Base-by-base conservation (phyloP, 176 grass and related monocot species). In the Urochloa ruziziensis region DNA sequence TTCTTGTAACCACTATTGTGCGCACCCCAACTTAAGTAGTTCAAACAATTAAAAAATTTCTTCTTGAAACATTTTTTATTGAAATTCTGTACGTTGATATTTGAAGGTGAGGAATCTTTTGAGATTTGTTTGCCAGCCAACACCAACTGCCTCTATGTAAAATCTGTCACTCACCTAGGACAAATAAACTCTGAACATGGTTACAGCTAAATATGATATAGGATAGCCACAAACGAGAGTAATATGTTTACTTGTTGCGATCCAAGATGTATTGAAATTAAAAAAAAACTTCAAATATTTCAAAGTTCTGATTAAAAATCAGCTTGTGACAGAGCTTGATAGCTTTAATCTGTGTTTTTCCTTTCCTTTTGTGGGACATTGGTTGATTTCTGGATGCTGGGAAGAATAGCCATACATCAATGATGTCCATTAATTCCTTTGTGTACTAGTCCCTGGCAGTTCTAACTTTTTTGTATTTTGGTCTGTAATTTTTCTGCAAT, bases 401-500 rank as follows among this genome's bases (percentile, higher is more conserved):
- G 15, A 75, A 25, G 52, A 57, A 39, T 34, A 29, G 47, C 21
- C 25, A 13, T 44, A 5, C 43, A 17, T 24, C 2, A 52, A 25
- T 30, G 5, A 24, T 54, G 27, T 70, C 44, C 35, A 78, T 43
- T 58, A n/a, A 63, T 40, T 51, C 24, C 6, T 16, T 23, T 44
- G 10, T 53, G 33, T 54, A 11, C 30, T 72, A 72, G 9, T 72
- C 43, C 42, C 37, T 58, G 36, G 77, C 10, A 75, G 13, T 46
- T 54, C 67, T 60, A 59, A 59, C 2, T 76, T 43, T 57, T 83
- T 69, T 79, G 18, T 70, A 74, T 71, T 80, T 80, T 76, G 12
- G 36, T 80, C 19, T 88, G 14, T n/a, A 10, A 62, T 72, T 78
- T 84, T 7, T 89, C 36, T 71, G 53, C 79, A 37, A 83, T 64